Conservation (phyloP, 1,139 yeast genomes). For the Entelexis paramagnoliae region DNA sequence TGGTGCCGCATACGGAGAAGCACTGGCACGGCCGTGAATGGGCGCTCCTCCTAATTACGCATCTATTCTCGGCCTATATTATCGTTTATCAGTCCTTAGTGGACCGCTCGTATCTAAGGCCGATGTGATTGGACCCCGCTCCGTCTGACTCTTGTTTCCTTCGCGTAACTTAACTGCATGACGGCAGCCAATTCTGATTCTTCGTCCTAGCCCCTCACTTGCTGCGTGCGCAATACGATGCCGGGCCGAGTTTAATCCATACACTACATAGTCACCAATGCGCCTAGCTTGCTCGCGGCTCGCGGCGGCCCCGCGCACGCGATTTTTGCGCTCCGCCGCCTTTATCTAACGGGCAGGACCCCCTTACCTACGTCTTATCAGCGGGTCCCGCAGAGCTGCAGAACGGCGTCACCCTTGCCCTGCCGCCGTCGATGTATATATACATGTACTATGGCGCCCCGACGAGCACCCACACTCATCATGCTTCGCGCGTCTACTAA, state of each 20-base stretch:
- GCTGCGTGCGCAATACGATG: background rate
- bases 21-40: too few relatives aligned
- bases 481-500: slow-evolving; percentile 5
- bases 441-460: background rate
- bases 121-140: background rate
- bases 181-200: background rate
- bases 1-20: too few relatives aligned
- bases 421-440: background rate
- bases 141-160: slow-evolving; percentile 7
- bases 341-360: background rate
- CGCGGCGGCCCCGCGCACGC: too few relatives aligned
- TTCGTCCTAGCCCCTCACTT: slow-evolving; percentile 6
- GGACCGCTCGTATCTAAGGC: background rate
- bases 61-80: too few relatives aligned
- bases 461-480: background rate
- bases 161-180: slow-evolving; percentile 1
- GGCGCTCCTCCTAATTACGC: too few relatives aligned
- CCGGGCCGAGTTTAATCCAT: background rate
- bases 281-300: background rate
- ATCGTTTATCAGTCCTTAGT: background rate
- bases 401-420: background rate
- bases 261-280: background rate
- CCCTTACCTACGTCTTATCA: slow-evolving; percentile 2
- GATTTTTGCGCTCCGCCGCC: background rate
- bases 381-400: background rate